Percentiles rank a stretch among this genome's conserved stretches.
These are phyloP conservation scores for Dispira simplex DNA, from an alignment of 192 early-diverging fungal species.

Conservation along the genomic window DNA sequence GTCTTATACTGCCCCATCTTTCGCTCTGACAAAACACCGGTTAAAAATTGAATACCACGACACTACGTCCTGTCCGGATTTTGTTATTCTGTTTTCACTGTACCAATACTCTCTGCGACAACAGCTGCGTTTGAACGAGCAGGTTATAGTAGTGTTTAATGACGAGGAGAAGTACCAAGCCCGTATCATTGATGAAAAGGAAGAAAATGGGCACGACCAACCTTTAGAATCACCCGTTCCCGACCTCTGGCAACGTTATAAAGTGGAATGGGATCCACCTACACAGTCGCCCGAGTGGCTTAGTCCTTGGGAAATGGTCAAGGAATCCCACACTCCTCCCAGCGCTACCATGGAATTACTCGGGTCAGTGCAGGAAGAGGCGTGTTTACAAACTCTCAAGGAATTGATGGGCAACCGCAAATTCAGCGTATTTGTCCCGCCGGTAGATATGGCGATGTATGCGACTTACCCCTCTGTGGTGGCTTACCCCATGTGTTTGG, in stretches of 20 bases:
- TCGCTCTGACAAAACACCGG: constrained; percentile 14
- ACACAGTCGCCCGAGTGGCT: constrained; percentile 15
- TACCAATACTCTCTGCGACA: constrained; percentile 40
- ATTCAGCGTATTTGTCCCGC: constrained; percentile 38
- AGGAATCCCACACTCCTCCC: not conserved
- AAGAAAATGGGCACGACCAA: constrained; percentile 22
- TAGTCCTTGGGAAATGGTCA: constrained; percentile 29
- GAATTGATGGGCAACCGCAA: constrained; percentile 23
- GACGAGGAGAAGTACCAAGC: constrained; percentile 39
- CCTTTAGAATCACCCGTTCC: constrained; percentile 30
- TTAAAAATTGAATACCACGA: constrained; percentile 52
- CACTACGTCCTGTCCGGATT: constrained; percentile 50
- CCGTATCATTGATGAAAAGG: constrained; percentile 29
- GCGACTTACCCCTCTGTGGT: constrained; percentile 43
- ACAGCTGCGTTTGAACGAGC: constrained; percentile 26
- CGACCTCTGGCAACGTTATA: constrained; percentile 26
- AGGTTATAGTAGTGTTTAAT: constrained; percentile 47
- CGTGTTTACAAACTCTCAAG: constrained; percentile 26
- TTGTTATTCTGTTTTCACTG: constrained; percentile 42
- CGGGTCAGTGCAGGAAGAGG: constrained; percentile 13
- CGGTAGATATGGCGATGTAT: constrained; percentile 43
- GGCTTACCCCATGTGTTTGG: constrained; percentile 57
- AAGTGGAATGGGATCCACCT: constrained; percentile 20
- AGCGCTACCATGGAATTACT: constrained; percentile 13
- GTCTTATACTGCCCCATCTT: constrained; percentile 10